Evolutionary conservation across 2,329 filamentous ascomycete genomes (phyloP).

Genomic region (Camptophora hylomeconis): DNA sequence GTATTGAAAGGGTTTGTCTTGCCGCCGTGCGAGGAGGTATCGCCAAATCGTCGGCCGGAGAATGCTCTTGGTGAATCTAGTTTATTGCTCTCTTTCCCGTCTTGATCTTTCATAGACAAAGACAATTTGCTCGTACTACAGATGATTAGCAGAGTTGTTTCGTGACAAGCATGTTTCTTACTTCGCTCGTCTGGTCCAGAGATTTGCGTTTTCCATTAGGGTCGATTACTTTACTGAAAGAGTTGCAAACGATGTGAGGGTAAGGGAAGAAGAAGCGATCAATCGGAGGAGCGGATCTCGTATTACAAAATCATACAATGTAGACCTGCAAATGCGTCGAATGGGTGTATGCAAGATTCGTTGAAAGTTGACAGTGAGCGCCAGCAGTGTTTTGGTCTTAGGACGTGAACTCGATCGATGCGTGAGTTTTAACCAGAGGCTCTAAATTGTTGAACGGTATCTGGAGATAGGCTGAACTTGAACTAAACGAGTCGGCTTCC

Average conservation of each 20-base stretch:
- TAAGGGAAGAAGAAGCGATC: conserved; percentile 1
- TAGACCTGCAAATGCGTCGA: too few species aligned
- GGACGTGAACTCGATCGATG: too few species aligned
- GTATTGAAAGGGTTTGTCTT: conserved; percentile 66
- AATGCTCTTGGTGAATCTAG: conserved; percentile 48
- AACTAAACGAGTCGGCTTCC: too few species aligned
- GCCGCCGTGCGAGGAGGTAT: conserved; percentile 59
- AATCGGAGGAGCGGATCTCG: too few species aligned
- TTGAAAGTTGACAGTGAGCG: too few species aligned
- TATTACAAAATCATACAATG: too few species aligned
- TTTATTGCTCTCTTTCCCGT: conserved; percentile 41
- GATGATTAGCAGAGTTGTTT: conserved; percentile 16
- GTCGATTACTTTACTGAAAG: too few species aligned
- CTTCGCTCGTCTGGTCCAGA: conserved; percentile 38
- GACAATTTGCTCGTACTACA: conserved; percentile 77
- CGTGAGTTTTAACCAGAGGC: too few species aligned
- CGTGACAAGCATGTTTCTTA: conserved; percentile 19
- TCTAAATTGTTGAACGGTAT: too few species aligned
- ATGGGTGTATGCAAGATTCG: too few species aligned
- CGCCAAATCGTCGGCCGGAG: conserved; percentile 62
- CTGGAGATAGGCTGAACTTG: too few species aligned
- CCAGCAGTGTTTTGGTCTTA: too few species aligned
- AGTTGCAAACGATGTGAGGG: conserved; percentile 14
- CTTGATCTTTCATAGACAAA: conserved; percentile 57
- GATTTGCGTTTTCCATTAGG: conserved; percentile 37